Conservation (phyloP, 78 protist species). For the Monocercomonoides exilis region DNA sequence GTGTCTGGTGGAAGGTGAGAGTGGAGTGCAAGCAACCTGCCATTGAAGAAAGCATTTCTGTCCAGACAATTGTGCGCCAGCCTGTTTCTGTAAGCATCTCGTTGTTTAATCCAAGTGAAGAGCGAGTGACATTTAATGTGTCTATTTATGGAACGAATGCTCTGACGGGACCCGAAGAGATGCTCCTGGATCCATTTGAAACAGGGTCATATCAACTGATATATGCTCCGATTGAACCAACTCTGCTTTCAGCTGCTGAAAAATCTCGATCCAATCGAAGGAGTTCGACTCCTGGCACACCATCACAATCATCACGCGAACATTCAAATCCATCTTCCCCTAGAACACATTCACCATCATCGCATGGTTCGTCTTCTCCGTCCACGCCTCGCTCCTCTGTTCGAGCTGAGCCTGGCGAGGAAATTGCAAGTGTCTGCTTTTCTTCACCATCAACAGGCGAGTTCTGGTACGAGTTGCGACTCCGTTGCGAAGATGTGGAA, state of each 20-base stretch:
- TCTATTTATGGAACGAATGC: background rate
- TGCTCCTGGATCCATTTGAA: background rate
- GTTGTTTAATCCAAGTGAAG: background rate
- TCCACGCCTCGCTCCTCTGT: too few species aligned
- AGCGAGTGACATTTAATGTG: background rate
- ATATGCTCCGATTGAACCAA: background rate
- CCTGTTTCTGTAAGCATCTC: background rate
- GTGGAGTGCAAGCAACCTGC: conserved; percentile 31
- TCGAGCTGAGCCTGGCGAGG: too few species aligned
- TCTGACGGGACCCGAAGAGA: background rate
- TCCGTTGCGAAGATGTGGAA: background rate
- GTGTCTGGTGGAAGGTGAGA: conserved; percentile 52
- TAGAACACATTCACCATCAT: too few species aligned
- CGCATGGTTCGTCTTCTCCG: too few species aligned
- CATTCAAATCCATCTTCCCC: too few species aligned
- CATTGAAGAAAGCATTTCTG: conserved; percentile 12
- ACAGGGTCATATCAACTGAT: background rate
- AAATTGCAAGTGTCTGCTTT: too few species aligned
- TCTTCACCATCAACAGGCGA: too few species aligned
- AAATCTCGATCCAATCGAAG: background rate
- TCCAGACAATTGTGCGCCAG: conserved; percentile 15
- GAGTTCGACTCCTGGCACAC: too few species aligned
- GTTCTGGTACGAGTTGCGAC: background rate
- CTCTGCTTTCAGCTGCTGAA: background rate
- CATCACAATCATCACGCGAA: too few species aligned